Conservation (phyloP, 2,329 filamentous ascomycete species). For the Cadophora sp. region DNA sequence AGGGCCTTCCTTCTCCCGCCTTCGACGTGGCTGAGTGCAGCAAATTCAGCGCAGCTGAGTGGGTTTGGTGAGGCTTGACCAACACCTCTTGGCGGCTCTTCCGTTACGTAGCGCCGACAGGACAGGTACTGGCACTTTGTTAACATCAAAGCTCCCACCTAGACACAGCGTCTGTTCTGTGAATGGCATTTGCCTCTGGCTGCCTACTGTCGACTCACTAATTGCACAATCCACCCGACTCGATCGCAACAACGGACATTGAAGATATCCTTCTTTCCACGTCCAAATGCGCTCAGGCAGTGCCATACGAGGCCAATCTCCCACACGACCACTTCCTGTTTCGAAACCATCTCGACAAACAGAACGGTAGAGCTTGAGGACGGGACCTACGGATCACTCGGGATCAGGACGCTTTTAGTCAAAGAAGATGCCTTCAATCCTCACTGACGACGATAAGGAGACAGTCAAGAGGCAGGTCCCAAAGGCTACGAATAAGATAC, state of each 20-base stretch:
- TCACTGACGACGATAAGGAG: conserved; percentile 94
- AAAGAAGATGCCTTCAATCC: conserved; percentile 53
- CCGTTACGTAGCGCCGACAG: conserved; percentile 26
- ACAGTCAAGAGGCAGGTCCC: conserved; percentile 94
- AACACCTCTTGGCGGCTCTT: conserved; percentile 21
- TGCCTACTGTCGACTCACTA: conserved; percentile 16
- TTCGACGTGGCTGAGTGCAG: conserved; percentile 27
- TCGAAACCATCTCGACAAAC: conserved; percentile 30
- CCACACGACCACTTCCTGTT: conserved; percentile 37
- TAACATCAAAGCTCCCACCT: conserved; percentile 14
- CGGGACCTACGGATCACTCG: conserved; percentile 11
- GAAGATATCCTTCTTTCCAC: conserved; percentile 21
- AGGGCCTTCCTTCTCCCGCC: conserved; percentile 14
- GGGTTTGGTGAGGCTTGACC: conserved; percentile 23
- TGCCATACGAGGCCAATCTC: conserved; percentile 38
- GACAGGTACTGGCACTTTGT: conserved; percentile 12
- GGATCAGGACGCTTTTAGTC: conserved; percentile 19
- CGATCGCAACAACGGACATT: conserved; percentile 9
- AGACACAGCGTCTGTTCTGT: conserved; percentile 15
- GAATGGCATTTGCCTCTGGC: conserved; percentile 22
- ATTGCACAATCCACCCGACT: conserved; percentile 6
- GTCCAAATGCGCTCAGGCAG: conserved; percentile 38
- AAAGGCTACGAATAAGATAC: conserved; percentile 96
- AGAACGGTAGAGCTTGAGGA: conserved; percentile 28
- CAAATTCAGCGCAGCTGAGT: background rate